phyloP scores from a whole-genome alignment of 495 filamentous ascomycete genomes.

The Niebla homalea region DNA sequence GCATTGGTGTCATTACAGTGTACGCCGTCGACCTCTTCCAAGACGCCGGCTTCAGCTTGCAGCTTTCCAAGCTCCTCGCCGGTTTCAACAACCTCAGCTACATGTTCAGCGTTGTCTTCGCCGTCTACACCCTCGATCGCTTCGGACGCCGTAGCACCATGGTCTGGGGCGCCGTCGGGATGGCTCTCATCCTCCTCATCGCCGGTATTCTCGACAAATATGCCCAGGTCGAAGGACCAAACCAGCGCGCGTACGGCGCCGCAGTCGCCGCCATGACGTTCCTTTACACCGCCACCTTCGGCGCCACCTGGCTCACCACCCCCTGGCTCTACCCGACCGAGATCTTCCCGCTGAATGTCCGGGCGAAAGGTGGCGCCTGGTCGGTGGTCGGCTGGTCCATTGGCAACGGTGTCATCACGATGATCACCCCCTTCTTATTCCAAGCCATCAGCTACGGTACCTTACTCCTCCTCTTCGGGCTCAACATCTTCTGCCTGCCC shows the following conservation, averaged over 20 bases:
- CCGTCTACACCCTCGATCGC: constrained; percentile 28
- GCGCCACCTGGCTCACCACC: constrained; percentile 42
- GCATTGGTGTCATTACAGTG: constrained; percentile 29
- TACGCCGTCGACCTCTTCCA: constrained; percentile 29
- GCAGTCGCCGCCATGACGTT: constrained; percentile 40
- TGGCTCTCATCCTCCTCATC: constrained; percentile 22
- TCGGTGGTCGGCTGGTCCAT: constrained; percentile 45
- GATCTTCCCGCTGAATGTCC: constrained; percentile 38
- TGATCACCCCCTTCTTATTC: constrained; percentile 41
- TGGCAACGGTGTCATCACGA: constrained; percentile 40
- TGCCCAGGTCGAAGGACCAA: constrained; percentile 13
- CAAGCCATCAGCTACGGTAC: constrained; percentile 31
- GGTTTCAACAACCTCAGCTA: constrained; percentile 42
- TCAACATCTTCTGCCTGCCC: constrained; percentile 42
- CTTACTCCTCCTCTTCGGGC: constrained; percentile 39
- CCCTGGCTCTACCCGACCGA: constrained; percentile 42
- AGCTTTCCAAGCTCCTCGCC: constrained; percentile 37
- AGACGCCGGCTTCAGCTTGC: constrained; percentile 31
- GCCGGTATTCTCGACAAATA: constrained; percentile 19
- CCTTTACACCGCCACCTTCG: constrained; percentile 40
- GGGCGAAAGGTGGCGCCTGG: constrained; percentile 43
- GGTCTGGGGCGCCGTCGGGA: constrained; percentile 34
- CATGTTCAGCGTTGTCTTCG: constrained; percentile 39
- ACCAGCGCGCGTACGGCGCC: constrained; percentile 20
- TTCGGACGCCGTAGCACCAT: constrained; percentile 24